phyloP scores from a whole-genome alignment of 2,329 filamentous ascomycete species.

The Exserohilum turcica region DNA sequence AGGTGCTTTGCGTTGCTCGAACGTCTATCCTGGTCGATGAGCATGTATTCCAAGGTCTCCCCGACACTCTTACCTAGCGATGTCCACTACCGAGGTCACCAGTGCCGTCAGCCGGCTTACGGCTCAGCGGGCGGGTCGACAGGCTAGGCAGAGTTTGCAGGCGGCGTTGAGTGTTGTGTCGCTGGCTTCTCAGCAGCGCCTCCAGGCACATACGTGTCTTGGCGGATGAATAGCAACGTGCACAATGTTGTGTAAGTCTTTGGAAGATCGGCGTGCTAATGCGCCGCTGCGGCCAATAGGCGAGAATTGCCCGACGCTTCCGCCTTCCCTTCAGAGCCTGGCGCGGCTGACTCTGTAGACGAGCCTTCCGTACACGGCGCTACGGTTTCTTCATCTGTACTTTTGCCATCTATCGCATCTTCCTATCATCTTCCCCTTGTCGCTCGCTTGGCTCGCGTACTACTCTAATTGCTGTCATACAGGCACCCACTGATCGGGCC shows the following conservation, averaged over 20 bases:
- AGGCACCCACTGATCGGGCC: neutral
- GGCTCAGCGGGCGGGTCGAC: neutral
- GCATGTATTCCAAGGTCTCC: neutral
- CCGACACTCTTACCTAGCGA: neutral
- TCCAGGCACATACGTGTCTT: neutral
- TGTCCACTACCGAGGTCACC: neutral
- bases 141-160: neutral
- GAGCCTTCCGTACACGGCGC: conserved; percentile 20
- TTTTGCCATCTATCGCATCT: conserved; percentile 12
- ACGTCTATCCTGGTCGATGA: neutral
- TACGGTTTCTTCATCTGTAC: conserved; percentile 16
- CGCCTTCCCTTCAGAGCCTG: conserved; percentile 18
- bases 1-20: neutral
- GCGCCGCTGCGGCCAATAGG: conserved; percentile 16
- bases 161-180: neutral
- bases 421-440: conserved; percentile 7
- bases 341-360: conserved; percentile 19
- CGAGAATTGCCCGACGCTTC: conserved; percentile 12
- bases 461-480: conserved; percentile 1
- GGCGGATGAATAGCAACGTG: conserved; percentile 4
- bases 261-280: conserved; percentile 9
- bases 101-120: neutral
- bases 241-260: conserved; percentile 15
- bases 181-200: neutral
- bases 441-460: conserved; percentile 8